A percentile compares a stretch with the other conserved stretches of the same genome.
These are phyloP conservation scores for Neofusicoccum umdonicola DNA, from an alignment of 2,329 filamentous ascomycete species.

Conservation along the genomic window DNA sequence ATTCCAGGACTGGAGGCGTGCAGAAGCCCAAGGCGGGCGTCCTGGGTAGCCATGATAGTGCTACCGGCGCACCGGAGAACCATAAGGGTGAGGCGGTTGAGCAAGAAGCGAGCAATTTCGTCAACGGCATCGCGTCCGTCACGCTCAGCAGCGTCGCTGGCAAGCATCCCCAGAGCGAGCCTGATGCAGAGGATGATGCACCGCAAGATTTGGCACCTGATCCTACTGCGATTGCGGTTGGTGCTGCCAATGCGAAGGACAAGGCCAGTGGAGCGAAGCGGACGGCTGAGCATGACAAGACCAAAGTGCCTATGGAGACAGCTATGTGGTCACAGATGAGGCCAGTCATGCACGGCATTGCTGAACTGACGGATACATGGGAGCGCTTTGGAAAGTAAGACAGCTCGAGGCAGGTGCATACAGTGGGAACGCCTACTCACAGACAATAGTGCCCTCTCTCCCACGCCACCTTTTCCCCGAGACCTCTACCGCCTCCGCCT, in stretches of 20 bases:
- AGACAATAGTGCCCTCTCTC: slow-evolving; percentile 41
- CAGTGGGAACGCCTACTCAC: slow-evolving; percentile 4
- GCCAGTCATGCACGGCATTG: slow-evolving; percentile 66
- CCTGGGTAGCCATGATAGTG: slow-evolving; percentile 71
- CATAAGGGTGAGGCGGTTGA: slow-evolving; percentile 82
- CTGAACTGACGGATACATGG: slow-evolving; percentile 60
- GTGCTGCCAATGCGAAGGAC: slow-evolving; percentile 55
- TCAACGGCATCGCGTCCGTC: slow-evolving; percentile 69
- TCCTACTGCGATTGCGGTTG: slow-evolving; percentile 55
- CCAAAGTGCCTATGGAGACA: slow-evolving; percentile 73
- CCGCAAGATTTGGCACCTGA: slow-evolving; percentile 59
- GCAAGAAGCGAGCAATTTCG: slow-evolving; percentile 77
- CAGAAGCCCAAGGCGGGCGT: slow-evolving; percentile 76
- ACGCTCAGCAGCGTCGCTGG: slow-evolving; percentile 73
- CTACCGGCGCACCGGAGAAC: slow-evolving; percentile 79
- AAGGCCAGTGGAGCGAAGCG: slow-evolving; percentile 53
- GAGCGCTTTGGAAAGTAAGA: slow-evolving; percentile 60
- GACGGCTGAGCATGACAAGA: slow-evolving; percentile 63
- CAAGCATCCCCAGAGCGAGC: slow-evolving; percentile 69
- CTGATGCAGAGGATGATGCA: slow-evolving; percentile 43
- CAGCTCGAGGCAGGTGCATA: too few species aligned
- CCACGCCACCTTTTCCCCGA: slow-evolving; percentile 48
- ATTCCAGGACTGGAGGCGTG: slow-evolving; percentile 66
- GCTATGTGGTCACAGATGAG: slow-evolving; percentile 75
- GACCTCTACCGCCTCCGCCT: slow-evolving; percentile 46